Base-by-base conservation (phyloP, 345 rosid species). In the Eucalyptus dawsonii region DNA sequence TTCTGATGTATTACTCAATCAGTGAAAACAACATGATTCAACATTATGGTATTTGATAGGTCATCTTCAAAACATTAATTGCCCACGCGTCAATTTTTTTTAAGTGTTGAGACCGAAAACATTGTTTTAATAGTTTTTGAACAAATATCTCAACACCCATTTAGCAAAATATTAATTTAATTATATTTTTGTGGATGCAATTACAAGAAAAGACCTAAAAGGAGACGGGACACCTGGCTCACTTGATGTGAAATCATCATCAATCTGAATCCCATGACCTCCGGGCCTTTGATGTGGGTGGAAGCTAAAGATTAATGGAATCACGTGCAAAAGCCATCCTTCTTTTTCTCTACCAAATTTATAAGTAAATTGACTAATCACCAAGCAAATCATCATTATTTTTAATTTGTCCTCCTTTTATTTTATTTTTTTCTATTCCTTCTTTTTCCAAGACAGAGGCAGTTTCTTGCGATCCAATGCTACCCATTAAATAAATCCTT, bases 101-200 rank as follows among this genome's bases (percentile, higher is more conserved):
- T 47, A 34, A 69, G 2, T 9, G 22, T 31, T 0, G 9, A 21
- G 5, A 6, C 0, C 1, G 29, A 11, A 6, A 40, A 76, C 6
- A 21, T 21, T 3, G 6, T 17, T 34, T 69, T 15, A 67, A 0
- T 5, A 34, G 0, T 17, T 69, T 3, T 34, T 34, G 22, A 40
- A 76, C 47, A 40, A 40, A 19, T 21, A 76, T 40, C 83, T 76
- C 29, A 21, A 21, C 16, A 37, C 8, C 29, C 47, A 22, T 76
- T 40, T 6, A 37, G 2, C 7, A 11, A 72, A 21, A 37, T 19
- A 14, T 65, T 6, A 9, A 76, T 76, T 37, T 76, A 76, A 11
- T 37, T 37, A 21, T 11, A 24, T 37, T 37, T 34, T 10, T 69
- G 83, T 40, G 83, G 83, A 72, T 37, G 83, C 24, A 40, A 12